Conservation (phyloP, 169 alveolate genomes). For the Blepharisma undulans region DNA sequence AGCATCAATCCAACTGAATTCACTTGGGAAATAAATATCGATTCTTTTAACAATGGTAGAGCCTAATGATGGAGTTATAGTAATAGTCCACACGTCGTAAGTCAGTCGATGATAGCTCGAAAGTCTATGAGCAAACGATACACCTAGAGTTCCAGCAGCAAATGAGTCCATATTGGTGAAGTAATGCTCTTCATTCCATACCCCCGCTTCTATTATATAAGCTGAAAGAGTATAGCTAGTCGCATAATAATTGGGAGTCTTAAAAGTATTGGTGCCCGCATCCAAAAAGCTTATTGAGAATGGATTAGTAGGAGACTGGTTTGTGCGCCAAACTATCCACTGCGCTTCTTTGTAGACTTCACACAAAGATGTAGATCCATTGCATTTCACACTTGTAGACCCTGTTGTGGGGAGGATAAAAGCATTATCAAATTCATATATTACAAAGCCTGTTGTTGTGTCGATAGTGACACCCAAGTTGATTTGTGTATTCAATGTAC, state of each 20-base stretch:
- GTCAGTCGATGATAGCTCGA: conserved; percentile 19
- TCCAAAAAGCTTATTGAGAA: neutral
- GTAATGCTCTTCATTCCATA: conserved; percentile 14
- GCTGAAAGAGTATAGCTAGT: neutral
- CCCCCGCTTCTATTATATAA: conserved; percentile 21
- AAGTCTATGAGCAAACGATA: neutral
- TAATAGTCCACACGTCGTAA: conserved; percentile 19
- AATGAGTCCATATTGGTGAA: neutral
- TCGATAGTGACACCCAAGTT: neutral
- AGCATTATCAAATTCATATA: conserved; percentile 33
- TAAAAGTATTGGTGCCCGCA: neutral
- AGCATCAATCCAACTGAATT: conserved; percentile 20
- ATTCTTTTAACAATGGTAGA: neutral
- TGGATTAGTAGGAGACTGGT: neutral
- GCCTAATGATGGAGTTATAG: conserved; percentile 13
- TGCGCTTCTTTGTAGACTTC: neutral
- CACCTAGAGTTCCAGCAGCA: neutral
- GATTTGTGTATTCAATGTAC: neutral
- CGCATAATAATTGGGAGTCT: neutral
- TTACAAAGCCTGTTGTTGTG: neutral
- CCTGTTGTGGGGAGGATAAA: conserved; percentile 22
- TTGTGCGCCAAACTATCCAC: neutral
- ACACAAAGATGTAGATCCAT: neutral
- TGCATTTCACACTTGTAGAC: neutral
- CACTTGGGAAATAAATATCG: conserved; percentile 26